Conservation (phyloP, 1,284 basidiomycete genomes). For the Fomes fomentarius region DNA sequence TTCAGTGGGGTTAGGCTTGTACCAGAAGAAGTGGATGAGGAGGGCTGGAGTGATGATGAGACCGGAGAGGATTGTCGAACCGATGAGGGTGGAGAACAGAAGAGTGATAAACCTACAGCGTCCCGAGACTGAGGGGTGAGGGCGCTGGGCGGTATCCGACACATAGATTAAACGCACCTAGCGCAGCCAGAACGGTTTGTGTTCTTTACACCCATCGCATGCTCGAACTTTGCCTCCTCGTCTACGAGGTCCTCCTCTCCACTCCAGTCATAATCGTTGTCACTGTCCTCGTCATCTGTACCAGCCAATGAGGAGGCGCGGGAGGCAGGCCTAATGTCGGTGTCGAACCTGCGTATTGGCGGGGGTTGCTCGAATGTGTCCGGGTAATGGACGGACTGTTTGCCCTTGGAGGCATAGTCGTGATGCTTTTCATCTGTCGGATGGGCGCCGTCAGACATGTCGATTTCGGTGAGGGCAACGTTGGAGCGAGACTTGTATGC, state of each 20-base stretch:
- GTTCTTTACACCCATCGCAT: constrained; percentile 55
- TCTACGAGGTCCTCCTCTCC: constrained; percentile 74
- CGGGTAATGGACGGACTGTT: constrained; percentile 57
- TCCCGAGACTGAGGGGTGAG: constrained; percentile 3
- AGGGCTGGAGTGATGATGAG: constrained; percentile 62
- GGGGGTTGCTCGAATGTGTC: constrained; percentile 38
- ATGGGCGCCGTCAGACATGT: constrained; percentile 23
- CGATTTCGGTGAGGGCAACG: constrained; percentile 23
- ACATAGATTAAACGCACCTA: constrained; percentile 44
- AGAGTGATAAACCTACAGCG: constrained; percentile 55
- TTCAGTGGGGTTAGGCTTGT: constrained; percentile 56
- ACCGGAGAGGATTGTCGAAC: constrained; percentile 65
- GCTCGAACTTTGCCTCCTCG: constrained; percentile 65
- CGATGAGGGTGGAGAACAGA: constrained; percentile 72
- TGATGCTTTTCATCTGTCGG: constrained; percentile 20
- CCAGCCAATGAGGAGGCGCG: constrained; percentile 50
- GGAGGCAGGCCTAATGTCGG: constrained; percentile 30
- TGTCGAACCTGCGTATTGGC: constrained; percentile 32
- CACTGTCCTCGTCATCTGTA: constrained; percentile 62
- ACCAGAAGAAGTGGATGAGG: constrained; percentile 70
- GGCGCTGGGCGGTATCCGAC: not conserved
- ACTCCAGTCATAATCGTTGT: constrained; percentile 67
- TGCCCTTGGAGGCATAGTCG: constrained; percentile 22
- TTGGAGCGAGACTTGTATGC: constrained; percentile 31
- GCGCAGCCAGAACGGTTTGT: constrained; percentile 54